These are phyloP conservation scores for Pseudogymnoascus sp. DNA, from an alignment of 2,329 filamentous ascomycete genomes.

Conservation along the genomic window DNA sequence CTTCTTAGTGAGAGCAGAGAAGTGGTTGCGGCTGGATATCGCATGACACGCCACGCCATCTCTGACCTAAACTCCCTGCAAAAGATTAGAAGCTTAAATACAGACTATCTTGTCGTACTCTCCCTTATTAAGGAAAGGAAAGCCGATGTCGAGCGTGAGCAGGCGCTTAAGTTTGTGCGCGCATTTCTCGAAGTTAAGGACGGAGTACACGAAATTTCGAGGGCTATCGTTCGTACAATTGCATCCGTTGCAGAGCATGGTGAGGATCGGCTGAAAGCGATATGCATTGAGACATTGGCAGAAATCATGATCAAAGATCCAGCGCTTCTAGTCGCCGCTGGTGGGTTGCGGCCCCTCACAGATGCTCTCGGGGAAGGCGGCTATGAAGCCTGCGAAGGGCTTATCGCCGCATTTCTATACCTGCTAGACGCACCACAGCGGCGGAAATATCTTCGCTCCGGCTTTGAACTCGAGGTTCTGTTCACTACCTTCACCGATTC, in stretches of 20 bases:
- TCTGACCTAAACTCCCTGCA: slow-evolving; percentile 83
- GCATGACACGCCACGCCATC: slow-evolving; percentile 88
- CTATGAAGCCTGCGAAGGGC: slow-evolving; percentile 85
- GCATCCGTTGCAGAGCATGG: slow-evolving; percentile 78
- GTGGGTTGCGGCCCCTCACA: slow-evolving; percentile 78
- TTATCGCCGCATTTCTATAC: slow-evolving; percentile 81
- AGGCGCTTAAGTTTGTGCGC: slow-evolving; percentile 91
- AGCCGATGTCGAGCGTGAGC: slow-evolving; percentile 92
- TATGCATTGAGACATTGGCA: slow-evolving; percentile 85
- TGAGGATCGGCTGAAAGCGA: slow-evolving; percentile 66
- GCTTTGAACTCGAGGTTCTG: slow-evolving; percentile 78
- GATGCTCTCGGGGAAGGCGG: slow-evolving; percentile 83
- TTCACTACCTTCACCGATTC: slow-evolving; percentile 93
- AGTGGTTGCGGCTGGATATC: slow-evolving; percentile 88
- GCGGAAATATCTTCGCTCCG: slow-evolving; percentile 73
- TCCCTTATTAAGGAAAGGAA: slow-evolving; percentile 94
- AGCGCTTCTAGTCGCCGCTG: slow-evolving; percentile 67
- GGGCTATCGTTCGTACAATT: slow-evolving; percentile 78
- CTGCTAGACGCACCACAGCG: slow-evolving; percentile 76
- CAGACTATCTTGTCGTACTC: slow-evolving; percentile 82
- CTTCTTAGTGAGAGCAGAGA: slow-evolving; percentile 91
- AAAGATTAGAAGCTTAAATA: slow-evolving; percentile 79
- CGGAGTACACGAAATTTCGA: slow-evolving; percentile 77
- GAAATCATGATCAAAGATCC: slow-evolving; percentile 87
- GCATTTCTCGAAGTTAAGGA: slow-evolving; percentile 94